Evolutionary conservation across 2,329 filamentous ascomycete genomes (phyloP).

Genomic region (Penicillium sp.): DNA sequence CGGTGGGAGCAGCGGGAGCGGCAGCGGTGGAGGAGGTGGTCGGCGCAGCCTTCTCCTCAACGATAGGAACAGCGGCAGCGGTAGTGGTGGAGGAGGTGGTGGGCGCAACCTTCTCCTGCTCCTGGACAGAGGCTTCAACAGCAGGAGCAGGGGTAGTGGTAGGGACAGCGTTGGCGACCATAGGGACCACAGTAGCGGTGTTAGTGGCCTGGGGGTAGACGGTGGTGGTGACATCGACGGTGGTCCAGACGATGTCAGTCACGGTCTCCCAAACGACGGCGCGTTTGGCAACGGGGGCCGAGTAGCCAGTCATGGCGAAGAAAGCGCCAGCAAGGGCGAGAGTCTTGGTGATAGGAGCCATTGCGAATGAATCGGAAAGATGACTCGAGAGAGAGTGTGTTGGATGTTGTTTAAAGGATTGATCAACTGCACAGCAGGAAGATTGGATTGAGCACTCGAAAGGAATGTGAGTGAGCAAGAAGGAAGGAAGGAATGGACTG

Average conservation of each 20-base stretch:
- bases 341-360: constrained; percentile 34
- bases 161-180: constrained; percentile 16
- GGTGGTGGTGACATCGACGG: constrained; percentile 43
- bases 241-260: constrained; percentile 42
- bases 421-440: constrained; percentile 24
- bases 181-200: constrained; percentile 17
- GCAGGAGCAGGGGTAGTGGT: constrained; percentile 7
- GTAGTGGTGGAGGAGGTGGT: constrained; percentile 8
- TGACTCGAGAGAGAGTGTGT: constrained; percentile 1
- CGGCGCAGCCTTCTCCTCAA: constrained; percentile 4
- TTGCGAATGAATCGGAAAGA: constrained; percentile 14
- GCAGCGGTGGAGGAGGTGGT: constrained; percentile 9
- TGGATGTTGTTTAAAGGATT: constrained; percentile 6
- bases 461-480: constrained; percentile 15
- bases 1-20: constrained; percentile 7
- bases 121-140: neutral
- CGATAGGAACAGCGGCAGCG: constrained; percentile 4
- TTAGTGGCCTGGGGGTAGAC: constrained; percentile 32
- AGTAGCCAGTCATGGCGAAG: constrained; percentile 26
- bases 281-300: constrained; percentile 31
- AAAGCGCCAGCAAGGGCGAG: constrained; percentile 31
- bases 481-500: constrained; percentile 6
- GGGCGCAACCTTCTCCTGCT: constrained; percentile 4
- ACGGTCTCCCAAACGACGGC: constrained; percentile 45
- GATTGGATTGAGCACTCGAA: constrained; percentile 15